Conservation (phyloP, 768 basidiomycete species). For the Tephrocybe sp. region DNA sequence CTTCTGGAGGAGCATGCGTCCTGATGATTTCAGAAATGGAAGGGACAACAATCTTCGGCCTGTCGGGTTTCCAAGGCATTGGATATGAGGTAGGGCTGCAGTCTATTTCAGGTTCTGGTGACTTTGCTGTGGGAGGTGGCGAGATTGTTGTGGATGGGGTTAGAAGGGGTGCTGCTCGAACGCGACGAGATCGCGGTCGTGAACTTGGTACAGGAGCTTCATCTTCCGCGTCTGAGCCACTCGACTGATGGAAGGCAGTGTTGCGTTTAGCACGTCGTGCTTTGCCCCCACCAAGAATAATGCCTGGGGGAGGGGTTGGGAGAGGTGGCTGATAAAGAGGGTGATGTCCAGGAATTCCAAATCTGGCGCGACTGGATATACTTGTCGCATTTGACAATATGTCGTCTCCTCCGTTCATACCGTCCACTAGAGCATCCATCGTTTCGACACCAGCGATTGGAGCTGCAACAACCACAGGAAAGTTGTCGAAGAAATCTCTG, state of each 20-base stretch:
- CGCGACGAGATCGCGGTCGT: slow-evolving; percentile 33
- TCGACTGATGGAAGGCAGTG: slow-evolving; percentile 29
- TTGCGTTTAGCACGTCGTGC: slow-evolving; percentile 31
- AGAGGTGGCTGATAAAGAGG: slow-evolving; percentile 82
- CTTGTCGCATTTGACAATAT: slow-evolving; percentile 39
- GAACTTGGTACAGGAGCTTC: slow-evolving; percentile 27
- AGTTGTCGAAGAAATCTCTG: slow-evolving; percentile 45
- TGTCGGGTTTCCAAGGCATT: slow-evolving; percentile 20
- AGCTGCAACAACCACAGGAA: slow-evolving; percentile 72
- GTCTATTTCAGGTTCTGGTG: slow-evolving; percentile 1
- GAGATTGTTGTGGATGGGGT: slow-evolving; percentile 25
- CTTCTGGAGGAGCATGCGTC: slow-evolving; percentile 65
- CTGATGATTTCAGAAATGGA: slow-evolving; percentile 90
- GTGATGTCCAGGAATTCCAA: slow-evolving; percentile 61
- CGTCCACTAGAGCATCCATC: slow-evolving; percentile 87
- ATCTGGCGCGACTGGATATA: slow-evolving; percentile 49
- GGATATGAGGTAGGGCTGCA: slow-evolving; percentile 11
- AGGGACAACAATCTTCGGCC: slow-evolving; percentile 57
- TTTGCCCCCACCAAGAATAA: slow-evolving; percentile 62
- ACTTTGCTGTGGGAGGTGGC: slow-evolving; percentile 17
- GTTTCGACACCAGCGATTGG: slow-evolving; percentile 79
- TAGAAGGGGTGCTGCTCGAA: slow-evolving; percentile 29
- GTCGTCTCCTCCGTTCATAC: slow-evolving; percentile 80
- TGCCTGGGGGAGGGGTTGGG: slow-evolving; percentile 79
- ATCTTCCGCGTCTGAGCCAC: slow-evolving; percentile 54